phyloP scores from a whole-genome alignment of 2,329 filamentous ascomycete species.

The Monilinia laxa region DNA sequence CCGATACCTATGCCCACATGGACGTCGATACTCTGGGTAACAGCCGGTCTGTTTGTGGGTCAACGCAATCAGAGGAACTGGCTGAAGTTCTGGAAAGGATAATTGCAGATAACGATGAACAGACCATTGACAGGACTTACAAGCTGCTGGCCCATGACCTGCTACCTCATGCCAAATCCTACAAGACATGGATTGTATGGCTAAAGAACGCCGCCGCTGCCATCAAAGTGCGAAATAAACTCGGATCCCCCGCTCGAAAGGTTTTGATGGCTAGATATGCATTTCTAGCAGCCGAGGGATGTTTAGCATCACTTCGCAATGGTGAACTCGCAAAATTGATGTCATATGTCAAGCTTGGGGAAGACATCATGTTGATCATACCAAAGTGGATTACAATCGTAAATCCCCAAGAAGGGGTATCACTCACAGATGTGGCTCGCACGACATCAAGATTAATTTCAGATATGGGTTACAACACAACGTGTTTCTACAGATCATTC shows the following conservation, averaged over 20 bases:
- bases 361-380: not conserved
- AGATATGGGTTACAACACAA: conserved; percentile 13
- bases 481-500: conserved; percentile 1
- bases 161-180: not conserved
- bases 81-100: conserved; percentile 4
- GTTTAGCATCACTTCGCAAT: conserved; percentile 7
- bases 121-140: not conserved
- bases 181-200: conserved; percentile 11
- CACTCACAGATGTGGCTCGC: not conserved
- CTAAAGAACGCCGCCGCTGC: conserved; percentile 9
- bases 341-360: not conserved
- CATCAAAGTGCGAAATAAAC: not conserved
- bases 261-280: conserved; percentile 1
- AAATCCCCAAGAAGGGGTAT: not conserved
- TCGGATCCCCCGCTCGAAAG: not conserved
- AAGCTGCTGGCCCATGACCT: not conserved
- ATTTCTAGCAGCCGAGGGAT: not conserved
- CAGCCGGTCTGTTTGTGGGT: not conserved
- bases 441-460: conserved; percentile 11
- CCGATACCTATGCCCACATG: not conserved
- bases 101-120: not conserved
- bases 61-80: not conserved
- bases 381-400: not conserved
- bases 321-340: conserved; percentile 6
- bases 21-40: not conserved